Percentiles rank a stretch among this genome's conserved stretches.
phyloP scores from a whole-genome alignment of 306 rosid species.

The Cucumis melo region DNA sequence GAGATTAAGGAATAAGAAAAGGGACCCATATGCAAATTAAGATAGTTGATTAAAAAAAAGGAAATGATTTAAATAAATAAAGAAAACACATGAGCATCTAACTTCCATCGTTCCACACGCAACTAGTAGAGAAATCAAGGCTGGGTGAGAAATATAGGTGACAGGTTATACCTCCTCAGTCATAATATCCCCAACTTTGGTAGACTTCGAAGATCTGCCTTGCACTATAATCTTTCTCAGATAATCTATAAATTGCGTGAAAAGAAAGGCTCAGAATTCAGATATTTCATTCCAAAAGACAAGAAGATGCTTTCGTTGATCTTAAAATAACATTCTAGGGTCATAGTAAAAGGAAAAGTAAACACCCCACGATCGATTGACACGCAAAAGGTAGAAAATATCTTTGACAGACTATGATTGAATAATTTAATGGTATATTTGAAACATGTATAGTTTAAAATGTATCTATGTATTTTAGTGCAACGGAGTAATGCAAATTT shows the following conservation, averaged over 20 bases:
- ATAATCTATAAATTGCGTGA: conserved; percentile 44
- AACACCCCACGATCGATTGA: background rate
- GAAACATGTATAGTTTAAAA: too few relatives aligned
- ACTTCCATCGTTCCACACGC: background rate
- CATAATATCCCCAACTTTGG: conserved; percentile 99
- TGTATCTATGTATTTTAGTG: too few relatives aligned
- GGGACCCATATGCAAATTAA: too few relatives aligned
- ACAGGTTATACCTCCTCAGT: conserved; percentile 74
- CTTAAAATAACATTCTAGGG: background rate
- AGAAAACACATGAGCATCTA: background rate
- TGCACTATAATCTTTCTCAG: conserved; percentile 96
- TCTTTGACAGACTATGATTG: too few relatives aligned
- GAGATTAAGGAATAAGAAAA: background rate
- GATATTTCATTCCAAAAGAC: background rate
- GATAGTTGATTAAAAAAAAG: background rate
- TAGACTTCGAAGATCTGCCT: conserved; percentile 96
- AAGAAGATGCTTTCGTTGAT: background rate
- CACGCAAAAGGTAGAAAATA: too few relatives aligned
- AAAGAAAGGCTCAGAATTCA: background rate
- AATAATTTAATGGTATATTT: too few relatives aligned
- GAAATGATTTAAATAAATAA: too few relatives aligned
- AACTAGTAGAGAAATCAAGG: background rate
- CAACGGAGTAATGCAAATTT: background rate
- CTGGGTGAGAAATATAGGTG: background rate
- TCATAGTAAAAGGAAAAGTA: background rate